Percentiles rank a stretch among this genome's conserved stretches.
Evolutionary conservation across 208 protist genomes (phyloP).

Genomic region (Wallacemonas collosoma): DNA sequence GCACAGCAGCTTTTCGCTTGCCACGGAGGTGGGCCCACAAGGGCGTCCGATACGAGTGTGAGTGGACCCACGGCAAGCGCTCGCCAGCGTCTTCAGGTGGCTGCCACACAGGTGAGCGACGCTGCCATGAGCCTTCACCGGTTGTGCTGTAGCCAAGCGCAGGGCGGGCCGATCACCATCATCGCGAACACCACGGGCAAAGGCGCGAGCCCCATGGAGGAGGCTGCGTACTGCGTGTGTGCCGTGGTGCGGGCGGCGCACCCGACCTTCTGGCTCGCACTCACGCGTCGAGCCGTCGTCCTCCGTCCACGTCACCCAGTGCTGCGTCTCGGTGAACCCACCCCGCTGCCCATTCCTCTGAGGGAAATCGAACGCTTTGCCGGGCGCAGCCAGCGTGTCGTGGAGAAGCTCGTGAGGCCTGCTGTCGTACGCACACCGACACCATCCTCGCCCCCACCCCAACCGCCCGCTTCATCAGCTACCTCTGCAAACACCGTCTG

Average conservation of each 20-base stretch:
- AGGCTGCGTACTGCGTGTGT: conserved; percentile 72
- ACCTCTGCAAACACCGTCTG: not conserved
- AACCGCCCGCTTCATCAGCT: not conserved
- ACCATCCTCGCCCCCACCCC: not conserved
- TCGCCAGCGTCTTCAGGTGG: conserved; percentile 25
- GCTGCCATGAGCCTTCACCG: conserved; percentile 65
- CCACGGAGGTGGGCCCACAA: not conserved
- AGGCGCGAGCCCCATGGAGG: conserved; percentile 34
- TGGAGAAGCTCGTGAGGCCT: conserved; percentile 16
- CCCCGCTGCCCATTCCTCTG: conserved; percentile 39
- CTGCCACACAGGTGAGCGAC: conserved; percentile 28
- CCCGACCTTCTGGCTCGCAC: conserved; percentile 44
- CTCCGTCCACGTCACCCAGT: conserved; percentile 48
- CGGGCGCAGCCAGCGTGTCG: conserved; percentile 43
- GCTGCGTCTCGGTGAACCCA: conserved; percentile 44
- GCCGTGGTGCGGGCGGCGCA: conserved; percentile 43
- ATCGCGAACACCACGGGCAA: conserved; percentile 16
- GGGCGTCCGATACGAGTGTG: not conserved
- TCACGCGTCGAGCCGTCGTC: conserved; percentile 40
- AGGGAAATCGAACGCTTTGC: conserved; percentile 58
- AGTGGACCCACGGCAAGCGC: conserved; percentile 1
- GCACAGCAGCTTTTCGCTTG: conserved; percentile 49
- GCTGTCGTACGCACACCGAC: not conserved
- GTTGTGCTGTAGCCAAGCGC: conserved; percentile 45
- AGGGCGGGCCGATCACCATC: conserved; percentile 26